Base-by-base conservation (phyloP, 257 asterid genomes). In the Solanum bulbocastanum region DNA sequence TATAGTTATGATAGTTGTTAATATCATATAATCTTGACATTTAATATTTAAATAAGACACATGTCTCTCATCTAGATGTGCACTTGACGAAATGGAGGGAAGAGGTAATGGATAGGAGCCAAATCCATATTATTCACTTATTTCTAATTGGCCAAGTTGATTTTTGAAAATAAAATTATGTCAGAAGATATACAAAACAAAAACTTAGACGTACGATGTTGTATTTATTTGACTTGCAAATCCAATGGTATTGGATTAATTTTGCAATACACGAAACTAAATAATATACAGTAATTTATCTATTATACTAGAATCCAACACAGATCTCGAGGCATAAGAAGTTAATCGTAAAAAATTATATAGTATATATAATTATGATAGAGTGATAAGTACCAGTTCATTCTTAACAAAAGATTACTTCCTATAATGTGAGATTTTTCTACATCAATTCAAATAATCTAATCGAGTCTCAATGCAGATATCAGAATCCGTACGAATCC, bases 311-410 rank as follows among this genome's bases (percentile, higher is more conserved):
- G n/a, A 18, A 18, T 7, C 10, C 9, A 6, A 0, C 10, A 18
- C 25, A 6, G n/a, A 56, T 46, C 20, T 46, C 4, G 65, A 60
- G 68, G 13, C 5, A 7, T 60, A 60, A 60, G 13, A 22, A 22
- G 68, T 22, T 8, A 3, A 8, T 60, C 3, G 13, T 58, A n/a
- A 58, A 58, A 58, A 8, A 22, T 1, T 58, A 20, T 22, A 56
- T 4, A 4, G 5, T 12, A 46, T 5, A 46, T 14, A 46, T 46
- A 46, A 44, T 44, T 44, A 12, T 12, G 15, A 0, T 20, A 0
- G 9, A 3, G 1, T 20, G 5, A 0, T 58, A 20, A 20, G 5
- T 56, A 8, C 0, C 3, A 1, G 6, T 49, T 7, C 0, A 6
- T 18, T 0, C 65, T 56, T 3, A 3, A 56, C 25, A 0, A 56